Conservation (phyloP, 768 basidiomycete genomes). For the Mycena indigotica region DNA sequence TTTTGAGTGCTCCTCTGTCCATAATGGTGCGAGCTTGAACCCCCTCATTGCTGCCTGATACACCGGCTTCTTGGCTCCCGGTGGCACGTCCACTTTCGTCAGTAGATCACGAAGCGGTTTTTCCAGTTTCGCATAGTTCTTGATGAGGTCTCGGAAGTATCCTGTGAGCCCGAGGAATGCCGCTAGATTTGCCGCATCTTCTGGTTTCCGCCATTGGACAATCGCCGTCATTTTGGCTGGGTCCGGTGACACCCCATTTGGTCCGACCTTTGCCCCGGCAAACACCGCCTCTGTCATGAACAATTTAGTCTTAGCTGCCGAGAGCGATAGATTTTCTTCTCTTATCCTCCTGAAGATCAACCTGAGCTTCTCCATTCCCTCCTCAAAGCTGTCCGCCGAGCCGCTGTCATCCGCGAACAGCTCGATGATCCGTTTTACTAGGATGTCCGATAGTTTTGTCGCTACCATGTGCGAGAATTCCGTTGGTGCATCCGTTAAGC, state of each 20-base stretch:
- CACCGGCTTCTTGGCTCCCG: not conserved
- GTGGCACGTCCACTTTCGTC: not conserved
- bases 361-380: conserved; percentile 26
- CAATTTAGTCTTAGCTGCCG: conserved; percentile 35
- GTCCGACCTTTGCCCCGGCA: conserved; percentile 34
- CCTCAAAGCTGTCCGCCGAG: conserved; percentile 34
- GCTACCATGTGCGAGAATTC: conserved; percentile 35
- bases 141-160: conserved; percentile 35
- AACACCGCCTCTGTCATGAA: conserved; percentile 40
- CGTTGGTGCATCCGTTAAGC: conserved; percentile 39
- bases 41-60: not conserved
- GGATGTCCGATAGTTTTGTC: conserved; percentile 25
- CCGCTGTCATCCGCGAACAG: conserved; percentile 43
- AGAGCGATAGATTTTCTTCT: conserved; percentile 34
- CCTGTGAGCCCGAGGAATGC: conserved; percentile 38
- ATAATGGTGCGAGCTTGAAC: conserved; percentile 5
- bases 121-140: conserved; percentile 33
- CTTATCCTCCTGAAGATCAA: conserved; percentile 30
- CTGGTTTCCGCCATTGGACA: conserved; percentile 36
- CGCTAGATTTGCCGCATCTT: conserved; percentile 28
- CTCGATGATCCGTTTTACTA: conserved; percentile 28
- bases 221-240: conserved; percentile 38
- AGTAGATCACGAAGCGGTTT: conserved; percentile 31
- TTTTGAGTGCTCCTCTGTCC: conserved; percentile 23
- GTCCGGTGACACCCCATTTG: conserved; percentile 36